A percentile compares a stretch with the other conserved stretches of the same genome.
Conservation (phyloP, 805 yeast genomes). For the Wickerhamomyces canadensis region DNA sequence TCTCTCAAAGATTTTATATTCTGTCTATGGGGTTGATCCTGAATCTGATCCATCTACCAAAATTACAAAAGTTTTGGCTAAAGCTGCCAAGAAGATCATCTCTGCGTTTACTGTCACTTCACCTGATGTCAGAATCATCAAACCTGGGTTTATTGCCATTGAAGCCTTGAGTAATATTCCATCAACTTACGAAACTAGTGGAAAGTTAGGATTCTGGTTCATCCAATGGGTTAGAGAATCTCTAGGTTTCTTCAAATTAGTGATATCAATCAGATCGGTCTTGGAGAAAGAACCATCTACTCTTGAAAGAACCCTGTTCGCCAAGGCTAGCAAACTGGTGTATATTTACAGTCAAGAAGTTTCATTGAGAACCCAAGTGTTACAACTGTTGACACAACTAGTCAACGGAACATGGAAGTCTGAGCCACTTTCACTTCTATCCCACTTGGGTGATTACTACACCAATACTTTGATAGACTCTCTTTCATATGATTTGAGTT, state of each 20-base stretch:
- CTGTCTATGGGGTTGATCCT: slow-evolving; percentile 51
- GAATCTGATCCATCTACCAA: slow-evolving; percentile 29
- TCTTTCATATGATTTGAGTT: slow-evolving; percentile 54
- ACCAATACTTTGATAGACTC: slow-evolving; percentile 57
- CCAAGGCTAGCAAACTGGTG: slow-evolving; percentile 50
- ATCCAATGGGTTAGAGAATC: slow-evolving; percentile 44
- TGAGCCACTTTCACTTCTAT: slow-evolving; percentile 71
- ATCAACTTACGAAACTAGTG: slow-evolving; percentile 34
- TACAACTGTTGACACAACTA: slow-evolving; percentile 52
- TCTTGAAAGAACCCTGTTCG: slow-evolving; percentile 58
- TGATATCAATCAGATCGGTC: slow-evolving; percentile 52
- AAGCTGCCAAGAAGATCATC: slow-evolving; percentile 45
- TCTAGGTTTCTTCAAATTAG: slow-evolving; percentile 49
- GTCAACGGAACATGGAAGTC: slow-evolving; percentile 52
- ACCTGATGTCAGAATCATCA: slow-evolving; percentile 46
- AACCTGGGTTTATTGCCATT: slow-evolving; percentile 47
- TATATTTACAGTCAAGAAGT: slow-evolving; percentile 47
- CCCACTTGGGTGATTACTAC: slow-evolving; percentile 68
- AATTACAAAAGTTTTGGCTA: slow-evolving; percentile 44
- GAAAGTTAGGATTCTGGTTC: slow-evolving; percentile 41
- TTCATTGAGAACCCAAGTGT: slow-evolving; percentile 42
- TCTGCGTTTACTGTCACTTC: slow-evolving; percentile 50
- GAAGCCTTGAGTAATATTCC: slow-evolving; percentile 37
- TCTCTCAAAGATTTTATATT: slow-evolving; percentile 47
- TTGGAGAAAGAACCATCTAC: slow-evolving; percentile 49